phyloP scores from a whole-genome alignment of 192 early-diverging fungal species.

The Rhizophagus clarus region DNA sequence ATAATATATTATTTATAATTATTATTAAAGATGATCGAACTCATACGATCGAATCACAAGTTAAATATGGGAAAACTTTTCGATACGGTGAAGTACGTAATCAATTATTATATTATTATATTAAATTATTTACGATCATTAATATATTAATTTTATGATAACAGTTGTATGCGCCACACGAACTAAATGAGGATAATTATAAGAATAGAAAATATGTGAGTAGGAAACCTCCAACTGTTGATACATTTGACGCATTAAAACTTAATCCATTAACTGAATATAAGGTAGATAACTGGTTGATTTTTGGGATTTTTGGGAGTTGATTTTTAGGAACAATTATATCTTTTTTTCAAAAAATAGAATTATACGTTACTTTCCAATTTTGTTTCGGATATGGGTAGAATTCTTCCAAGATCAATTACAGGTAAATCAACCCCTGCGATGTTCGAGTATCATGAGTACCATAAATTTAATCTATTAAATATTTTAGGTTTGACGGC shows the following conservation, averaged over 20 bases:
- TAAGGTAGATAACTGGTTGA: constrained; percentile 27
- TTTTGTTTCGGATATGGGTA: constrained; percentile 54
- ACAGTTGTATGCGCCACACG: constrained; percentile 13
- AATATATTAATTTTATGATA: background rate
- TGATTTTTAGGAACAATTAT: background rate
- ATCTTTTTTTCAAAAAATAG: background rate
- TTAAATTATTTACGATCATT: background rate
- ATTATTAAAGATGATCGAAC: constrained; percentile 1
- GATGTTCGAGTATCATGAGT: too few relatives aligned
- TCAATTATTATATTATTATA: too few relatives aligned
- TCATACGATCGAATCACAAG: background rate
- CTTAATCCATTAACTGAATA: constrained; percentile 51
- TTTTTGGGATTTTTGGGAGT: background rate
- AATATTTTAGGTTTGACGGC: constrained; percentile 41
- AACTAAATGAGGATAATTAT: constrained; percentile 11
- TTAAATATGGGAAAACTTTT: constrained; percentile 9
- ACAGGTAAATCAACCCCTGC: constrained; percentile 41
- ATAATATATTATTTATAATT: too few relatives aligned
- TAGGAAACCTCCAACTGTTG: constrained; percentile 25
- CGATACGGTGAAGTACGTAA: background rate
- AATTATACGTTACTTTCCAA: constrained; percentile 43
- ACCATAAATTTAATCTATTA: background rate
- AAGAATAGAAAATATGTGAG: background rate
- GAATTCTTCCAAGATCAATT: constrained; percentile 44
- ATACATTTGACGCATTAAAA: constrained; percentile 44